Base-by-base conservation (phyloP, 768 basidiomycete species). In the Lentinula detonsa region DNA sequence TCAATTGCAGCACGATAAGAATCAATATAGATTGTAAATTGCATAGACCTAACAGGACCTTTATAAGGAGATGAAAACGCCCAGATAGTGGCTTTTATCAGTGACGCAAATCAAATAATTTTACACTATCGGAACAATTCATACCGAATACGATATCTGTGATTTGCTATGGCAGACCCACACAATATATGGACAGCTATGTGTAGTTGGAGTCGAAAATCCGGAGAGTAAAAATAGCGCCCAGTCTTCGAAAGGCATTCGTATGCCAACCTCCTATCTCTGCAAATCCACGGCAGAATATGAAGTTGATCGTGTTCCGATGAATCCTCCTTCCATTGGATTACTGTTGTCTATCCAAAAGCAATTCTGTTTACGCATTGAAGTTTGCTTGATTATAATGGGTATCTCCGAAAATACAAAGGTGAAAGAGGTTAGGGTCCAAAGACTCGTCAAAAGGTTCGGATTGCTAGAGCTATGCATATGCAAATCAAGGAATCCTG, bases 401-500 rank as follows among this genome's bases (percentile, higher is more conserved):
- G 62, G 64, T 63, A 63, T 63, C 56, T 61, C 61, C 60, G 62
- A 61, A 61, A 52, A 31, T 43, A 57, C 54, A 64, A 63, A 60
- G 33, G 61, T 62, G 61, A 60, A 61, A 56, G 61, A 60, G 62
- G 48, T 42, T 59, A 51, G 37, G 51, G 45, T 1, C 21, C 48
- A 43, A 40, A 54, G 39, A 18, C 5, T 9, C 4, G 21, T 63
- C 65, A 67, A 48, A 58, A 61, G 35, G 78, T 81, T 71, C 83
- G 81, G 62, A 86, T 72, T 34, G 84, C 84, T 65, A 86, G 82
- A 42, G 83, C 85, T 60, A 84, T 79, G 71, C 85, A 85, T 62
- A 84, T 82, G 74, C 85, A 85, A 64, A 86, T 85, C 61, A 86
- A 70, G 39, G 83, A 87, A 69, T 91, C 91, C 91, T 93, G 72